Conservation (phyloP, 2,329 filamentous ascomycete genomes). For the Sporothrix humicola region DNA sequence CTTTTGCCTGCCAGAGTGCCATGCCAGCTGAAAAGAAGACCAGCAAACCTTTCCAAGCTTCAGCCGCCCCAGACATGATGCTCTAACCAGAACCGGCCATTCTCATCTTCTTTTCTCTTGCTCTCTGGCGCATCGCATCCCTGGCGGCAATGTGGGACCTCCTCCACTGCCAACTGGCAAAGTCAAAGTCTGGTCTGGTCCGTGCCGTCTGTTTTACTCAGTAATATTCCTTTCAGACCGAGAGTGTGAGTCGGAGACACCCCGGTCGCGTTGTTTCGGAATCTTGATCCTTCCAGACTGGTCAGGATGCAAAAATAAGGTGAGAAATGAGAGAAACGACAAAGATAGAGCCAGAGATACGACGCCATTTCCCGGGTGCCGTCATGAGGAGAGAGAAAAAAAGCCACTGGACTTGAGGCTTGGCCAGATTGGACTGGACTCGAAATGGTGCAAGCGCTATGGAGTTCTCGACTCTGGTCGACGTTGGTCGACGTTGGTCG, state of each 20-base stretch:
- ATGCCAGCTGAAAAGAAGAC: neutral
- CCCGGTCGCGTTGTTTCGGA: conserved; percentile 29
- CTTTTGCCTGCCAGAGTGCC: neutral
- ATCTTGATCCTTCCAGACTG: conserved; percentile 13
- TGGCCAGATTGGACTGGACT: neutral
- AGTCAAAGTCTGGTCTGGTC: neutral
- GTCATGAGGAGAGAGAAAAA: neutral
- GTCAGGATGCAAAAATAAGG: neutral
- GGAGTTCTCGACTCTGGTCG: neutral
- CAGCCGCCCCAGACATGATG: conserved; percentile 17
- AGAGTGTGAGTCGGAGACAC: neutral
- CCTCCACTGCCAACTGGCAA: neutral
- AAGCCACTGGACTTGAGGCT: neutral
- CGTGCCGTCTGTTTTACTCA: neutral
- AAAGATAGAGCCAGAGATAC: neutral
- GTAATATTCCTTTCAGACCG: neutral
- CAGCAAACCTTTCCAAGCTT: neutral
- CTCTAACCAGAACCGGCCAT: conserved; percentile 27
- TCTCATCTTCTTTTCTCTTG: neutral
- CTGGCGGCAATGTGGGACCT: conserved; percentile 28
- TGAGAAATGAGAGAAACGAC: neutral
- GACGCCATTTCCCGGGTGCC: conserved; percentile 12
- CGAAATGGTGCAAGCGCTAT: conserved; percentile 4
- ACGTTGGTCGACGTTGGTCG: neutral
- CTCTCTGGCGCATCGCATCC: neutral